Evolutionary conservation across 2,329 filamentous ascomycete species (phyloP), one percentile per base, ranked within the genome.

Genomic region (Sarocladium oryzae): DNA sequence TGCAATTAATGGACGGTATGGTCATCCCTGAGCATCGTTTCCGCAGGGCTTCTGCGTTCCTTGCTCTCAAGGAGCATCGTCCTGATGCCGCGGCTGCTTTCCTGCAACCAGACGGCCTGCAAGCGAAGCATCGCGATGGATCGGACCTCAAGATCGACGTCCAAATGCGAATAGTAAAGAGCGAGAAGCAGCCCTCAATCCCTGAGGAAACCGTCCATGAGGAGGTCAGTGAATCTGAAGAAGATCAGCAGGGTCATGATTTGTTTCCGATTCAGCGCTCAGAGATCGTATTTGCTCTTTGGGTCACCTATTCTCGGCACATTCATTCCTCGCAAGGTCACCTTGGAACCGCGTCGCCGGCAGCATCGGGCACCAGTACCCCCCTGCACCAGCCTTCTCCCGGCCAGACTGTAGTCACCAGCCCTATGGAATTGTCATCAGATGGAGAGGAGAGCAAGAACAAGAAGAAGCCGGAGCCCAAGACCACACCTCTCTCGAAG

Each of bases 1-100:
- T 96, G 49, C 78, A 84, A 49, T 74, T 97, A 23, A 79, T 87
- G 10, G 93, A 99, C 66, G 93, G 93, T n/a, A 91, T 96, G 61
- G 91, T 99, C 15, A 86, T 99, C 52, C 91, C 93, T 1, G 93
- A 99, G 66, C 91, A 96, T 64, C 95, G 89, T 62, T 97, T 99
- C 70, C 84, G 93, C 53, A 85, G 91, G 57, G 93, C 93, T 6
- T 82, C 89, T 53, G 89, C 90, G 3, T 79, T 96, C 50, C 77
- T 96, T 21, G 87, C 88, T 2, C 76, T 97, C 52, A 84, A 88
- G 51, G 88, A 96, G 64, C 89, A 88, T 24, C 88, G 84, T 41
- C 81, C 84, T 40, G 89, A 96, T 68, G 86, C 85, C 7, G 79
- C 86, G 1, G 81, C 85, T 2, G 83, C 87, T 37, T 96, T 97